Percentiles rank a stretch among this genome's conserved stretches.
Conservation (phyloP, 2,329 filamentous ascomycete genomes). For the Pyrenochaeta sp. region DNA sequence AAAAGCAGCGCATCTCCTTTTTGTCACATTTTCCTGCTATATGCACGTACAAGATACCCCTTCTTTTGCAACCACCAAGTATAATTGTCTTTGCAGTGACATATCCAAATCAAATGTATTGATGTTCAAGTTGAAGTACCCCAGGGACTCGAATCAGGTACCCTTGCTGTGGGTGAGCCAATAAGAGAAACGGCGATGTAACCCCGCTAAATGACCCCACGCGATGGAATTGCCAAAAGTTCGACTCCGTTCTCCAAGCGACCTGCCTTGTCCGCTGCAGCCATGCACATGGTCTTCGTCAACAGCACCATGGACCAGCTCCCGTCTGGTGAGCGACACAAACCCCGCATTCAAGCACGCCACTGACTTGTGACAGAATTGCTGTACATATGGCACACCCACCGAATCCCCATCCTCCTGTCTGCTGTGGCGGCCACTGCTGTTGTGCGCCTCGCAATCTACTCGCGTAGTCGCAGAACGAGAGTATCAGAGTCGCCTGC, state of each 20-base stretch:
- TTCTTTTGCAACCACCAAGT: no score
- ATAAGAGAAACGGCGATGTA: constrained; percentile 7
- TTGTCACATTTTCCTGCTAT: no score
- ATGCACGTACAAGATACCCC: no score
- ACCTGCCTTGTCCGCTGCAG: constrained; percentile 3
- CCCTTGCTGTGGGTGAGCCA: no score
- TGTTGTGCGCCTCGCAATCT: constrained; percentile 37
- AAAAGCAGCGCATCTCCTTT: no score
- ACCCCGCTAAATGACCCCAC: constrained; percentile 28
- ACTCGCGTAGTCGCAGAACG: constrained; percentile 34
- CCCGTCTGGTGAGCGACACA: constrained; percentile 19
- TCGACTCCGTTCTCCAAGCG: constrained; percentile 12
- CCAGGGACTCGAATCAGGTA: no score
- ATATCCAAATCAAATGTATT: no score
- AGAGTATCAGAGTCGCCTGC: constrained; percentile 40
- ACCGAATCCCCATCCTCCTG: constrained; percentile 44
- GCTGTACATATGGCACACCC: constrained; percentile 46
- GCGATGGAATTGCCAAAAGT: constrained; percentile 27
- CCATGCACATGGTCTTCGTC: constrained; percentile 23
- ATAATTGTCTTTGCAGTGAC: no score
- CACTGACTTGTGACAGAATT: constrained; percentile 34
- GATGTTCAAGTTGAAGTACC: no score
- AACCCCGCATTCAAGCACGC: background rate
- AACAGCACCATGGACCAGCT: constrained; percentile 18
- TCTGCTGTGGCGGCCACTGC: constrained; percentile 38